Conservation (phyloP, 2,329 filamentous ascomycete species). For the Madurella mycetomatis region DNA sequence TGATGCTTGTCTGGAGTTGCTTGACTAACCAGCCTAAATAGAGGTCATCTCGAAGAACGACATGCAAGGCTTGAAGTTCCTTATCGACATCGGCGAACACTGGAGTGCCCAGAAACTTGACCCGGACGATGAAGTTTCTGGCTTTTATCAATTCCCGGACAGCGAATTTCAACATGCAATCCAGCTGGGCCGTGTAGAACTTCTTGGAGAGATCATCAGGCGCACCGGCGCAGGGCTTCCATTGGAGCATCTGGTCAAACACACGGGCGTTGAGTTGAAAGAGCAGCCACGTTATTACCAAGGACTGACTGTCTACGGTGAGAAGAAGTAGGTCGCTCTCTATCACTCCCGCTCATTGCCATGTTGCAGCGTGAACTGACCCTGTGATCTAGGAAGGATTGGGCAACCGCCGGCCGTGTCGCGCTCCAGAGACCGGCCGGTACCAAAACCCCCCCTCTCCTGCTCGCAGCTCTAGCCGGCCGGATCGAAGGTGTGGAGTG, state of each 20-base stretch:
- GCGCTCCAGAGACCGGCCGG: constrained; percentile 38
- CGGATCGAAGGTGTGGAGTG: constrained; percentile 69
- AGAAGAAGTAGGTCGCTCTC: constrained; percentile 48
- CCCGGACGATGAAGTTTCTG: constrained; percentile 30
- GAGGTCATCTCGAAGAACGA: constrained; percentile 50
- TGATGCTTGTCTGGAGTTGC: background rate
- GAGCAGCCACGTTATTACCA: constrained; percentile 70
- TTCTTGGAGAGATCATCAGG: constrained; percentile 62
- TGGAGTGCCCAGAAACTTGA: constrained; percentile 39
- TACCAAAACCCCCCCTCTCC: constrained; percentile 52
- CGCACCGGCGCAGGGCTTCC: constrained; percentile 65
- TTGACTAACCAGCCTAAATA: constrained; percentile 1
- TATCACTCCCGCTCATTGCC: too few relatives aligned
- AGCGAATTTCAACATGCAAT: constrained; percentile 43
- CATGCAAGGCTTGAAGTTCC: constrained; percentile 46
- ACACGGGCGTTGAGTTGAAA: constrained; percentile 58
- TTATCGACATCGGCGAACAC: constrained; percentile 52
- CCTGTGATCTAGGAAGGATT: constrained; percentile 49
- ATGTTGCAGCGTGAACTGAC: too few relatives aligned
- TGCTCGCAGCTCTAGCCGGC: constrained; percentile 52
- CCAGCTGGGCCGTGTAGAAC: constrained; percentile 45
- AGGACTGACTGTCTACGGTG: constrained; percentile 70
- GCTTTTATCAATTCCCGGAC: constrained; percentile 38
- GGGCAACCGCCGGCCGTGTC: constrained; percentile 61
- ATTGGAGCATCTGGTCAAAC: constrained; percentile 60